Base-by-base conservation (phyloP, 2,329 filamentous ascomycete genomes). In the Aspergillus melleus region DNA sequence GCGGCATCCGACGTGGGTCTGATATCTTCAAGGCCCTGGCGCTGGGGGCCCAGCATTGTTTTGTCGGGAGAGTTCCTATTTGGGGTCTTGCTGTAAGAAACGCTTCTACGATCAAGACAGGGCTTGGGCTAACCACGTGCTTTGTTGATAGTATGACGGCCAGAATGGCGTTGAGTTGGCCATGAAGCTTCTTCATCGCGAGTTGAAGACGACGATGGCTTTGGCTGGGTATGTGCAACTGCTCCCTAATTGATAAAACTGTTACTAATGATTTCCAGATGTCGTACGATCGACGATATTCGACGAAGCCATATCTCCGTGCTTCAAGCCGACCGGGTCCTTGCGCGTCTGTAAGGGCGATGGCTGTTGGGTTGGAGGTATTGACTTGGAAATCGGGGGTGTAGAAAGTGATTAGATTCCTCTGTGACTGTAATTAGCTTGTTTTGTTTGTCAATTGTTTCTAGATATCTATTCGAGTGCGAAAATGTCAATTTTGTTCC, bases 11-110 rank as follows among this genome's bases (percentile, higher is more conserved):
- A 12, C 55, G 65, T 1, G 70, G 70, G 5, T 54, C 66, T 2
- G 70, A 72, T 52, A 64, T 72, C 12, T 72, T 72, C 63, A 72
- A 72, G 46, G 68, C 70, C 3, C 16, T 72, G 19, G 69, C 70
- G 3, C 49, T 72, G 10, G 69, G 70, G 0, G 70, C 70, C 1
- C 44, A 64, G 9, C 52, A 58, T 26, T 68, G 64, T 39, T 70
- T 71, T 49, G 60, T 68, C 2, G 70, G 70, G 4, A 57, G 70
- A 19, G 60, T 67, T 4, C 58, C 68, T 12, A 64, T 73, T 10
- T 72, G 71, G 71, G 70, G 70, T 1, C 64, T 72, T 30, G 68
- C 70, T 46, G 70, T 72, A 57, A 52, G 64, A 53, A 32, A 22
- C 22, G 1, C 22, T 22, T 22, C 22, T 3, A 22, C 22, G 22